These are phyloP conservation scores for Trichoderma arundinaceum DNA, from an alignment of 2,329 filamentous ascomycete genomes.

Conservation along the genomic window DNA sequence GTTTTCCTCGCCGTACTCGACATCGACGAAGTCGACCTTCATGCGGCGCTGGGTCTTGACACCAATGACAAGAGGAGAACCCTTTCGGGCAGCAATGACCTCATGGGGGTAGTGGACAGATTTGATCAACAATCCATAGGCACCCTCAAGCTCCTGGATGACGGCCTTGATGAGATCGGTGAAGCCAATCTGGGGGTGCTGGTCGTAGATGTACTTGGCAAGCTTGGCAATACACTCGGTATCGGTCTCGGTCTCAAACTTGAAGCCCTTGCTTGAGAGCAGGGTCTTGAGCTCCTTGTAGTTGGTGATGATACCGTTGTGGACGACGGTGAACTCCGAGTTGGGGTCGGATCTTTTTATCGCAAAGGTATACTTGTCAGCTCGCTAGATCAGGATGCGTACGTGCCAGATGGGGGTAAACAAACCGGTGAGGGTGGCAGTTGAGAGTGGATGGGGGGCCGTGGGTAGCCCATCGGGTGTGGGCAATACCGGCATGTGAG, in stretches of 20 bases:
- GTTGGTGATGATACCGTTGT: conserved; percentile 99
- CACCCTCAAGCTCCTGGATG: conserved; percentile 97
- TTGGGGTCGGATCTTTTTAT: conserved; percentile 80
- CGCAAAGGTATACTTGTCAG: conserved; percentile 29
- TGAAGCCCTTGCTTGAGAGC: conserved; percentile 91
- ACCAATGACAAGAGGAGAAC: conserved; percentile 95
- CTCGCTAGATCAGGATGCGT: background rate
- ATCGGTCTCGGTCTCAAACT: conserved; percentile 98
- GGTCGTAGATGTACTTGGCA: conserved; percentile 96
- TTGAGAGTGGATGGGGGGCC: conserved; percentile 90
- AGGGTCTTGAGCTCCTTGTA: conserved; percentile 99
- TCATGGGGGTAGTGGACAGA: conserved; percentile 98
- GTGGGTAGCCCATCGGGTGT: conserved; percentile 99
- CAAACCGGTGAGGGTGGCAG: conserved; percentile 97
- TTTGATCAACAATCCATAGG: conserved; percentile 96
- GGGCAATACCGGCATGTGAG: conserved; percentile 97
- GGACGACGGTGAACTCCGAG: conserved; percentile 97
- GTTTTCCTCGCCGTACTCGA: conserved; percentile 91
- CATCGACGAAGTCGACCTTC: conserved; percentile 99
- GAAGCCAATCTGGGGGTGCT: conserved; percentile 93
- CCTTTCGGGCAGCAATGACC: conserved; percentile 96
- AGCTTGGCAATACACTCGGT: conserved; percentile 99
- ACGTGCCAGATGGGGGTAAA: background rate
- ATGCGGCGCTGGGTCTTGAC: conserved; percentile 98
- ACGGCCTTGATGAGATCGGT: conserved; percentile 96